Conservation (phyloP, 768 basidiomycete species). For the Leucosporidium scottii region DNA sequence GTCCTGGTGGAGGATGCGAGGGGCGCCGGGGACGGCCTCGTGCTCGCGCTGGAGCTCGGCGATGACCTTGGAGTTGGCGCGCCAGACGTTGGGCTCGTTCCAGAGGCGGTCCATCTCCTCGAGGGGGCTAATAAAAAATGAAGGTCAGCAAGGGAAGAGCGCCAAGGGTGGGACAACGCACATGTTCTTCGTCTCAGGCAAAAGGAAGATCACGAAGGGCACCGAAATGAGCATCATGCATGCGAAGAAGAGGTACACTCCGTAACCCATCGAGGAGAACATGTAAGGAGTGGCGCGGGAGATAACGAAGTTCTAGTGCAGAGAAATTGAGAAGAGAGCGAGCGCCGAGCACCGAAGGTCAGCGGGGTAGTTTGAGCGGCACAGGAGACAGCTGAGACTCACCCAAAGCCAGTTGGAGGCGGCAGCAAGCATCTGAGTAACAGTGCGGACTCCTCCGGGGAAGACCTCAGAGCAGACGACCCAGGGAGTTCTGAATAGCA, state of each 20-base stretch:
- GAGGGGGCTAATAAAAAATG: no score
- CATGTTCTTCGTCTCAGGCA: conserved; percentile 26
- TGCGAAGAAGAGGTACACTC: conserved; percentile 13
- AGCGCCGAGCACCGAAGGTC: no score
- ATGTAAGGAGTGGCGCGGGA: conserved; percentile 42
- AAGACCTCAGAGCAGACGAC: conserved; percentile 49
- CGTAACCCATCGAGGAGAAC: conserved; percentile 33
- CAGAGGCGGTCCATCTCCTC: conserved; percentile 30
- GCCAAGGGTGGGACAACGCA: no score
- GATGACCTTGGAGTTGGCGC: conserved; percentile 24
- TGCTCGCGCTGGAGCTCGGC: conserved; percentile 12
- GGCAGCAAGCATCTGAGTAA: conserved; percentile 37
- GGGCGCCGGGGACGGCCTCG: neutral
- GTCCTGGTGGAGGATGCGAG: neutral
- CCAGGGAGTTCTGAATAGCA: conserved; percentile 46
- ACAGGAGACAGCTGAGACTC: no score
- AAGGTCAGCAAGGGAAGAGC: no score
- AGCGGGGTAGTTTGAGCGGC: no score
- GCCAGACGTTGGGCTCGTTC: conserved; percentile 9
- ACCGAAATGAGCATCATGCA: conserved; percentile 14
- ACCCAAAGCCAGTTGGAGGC: conserved; percentile 27
- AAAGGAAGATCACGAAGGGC: conserved; percentile 14
- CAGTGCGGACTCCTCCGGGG: conserved; percentile 39
- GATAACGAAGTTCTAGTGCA: conserved; percentile 37
- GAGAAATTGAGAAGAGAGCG: no score